Percentiles rank a stretch among this genome's conserved stretches.
phyloP scores from a whole-genome alignment of 805 yeast species.

The Saccharomyces paradoxus region DNA sequence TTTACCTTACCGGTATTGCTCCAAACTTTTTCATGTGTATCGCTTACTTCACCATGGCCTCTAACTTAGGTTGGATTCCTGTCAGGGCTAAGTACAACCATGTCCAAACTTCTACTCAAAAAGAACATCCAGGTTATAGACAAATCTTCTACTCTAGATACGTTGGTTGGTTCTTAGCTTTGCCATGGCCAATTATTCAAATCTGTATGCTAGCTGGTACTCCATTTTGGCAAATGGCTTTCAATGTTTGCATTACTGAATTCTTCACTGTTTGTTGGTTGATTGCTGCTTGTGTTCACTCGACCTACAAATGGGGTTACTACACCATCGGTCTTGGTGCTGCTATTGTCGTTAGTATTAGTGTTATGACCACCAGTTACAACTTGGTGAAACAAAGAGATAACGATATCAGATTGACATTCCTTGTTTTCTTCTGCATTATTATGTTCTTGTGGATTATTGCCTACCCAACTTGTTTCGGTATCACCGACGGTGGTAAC shows the following conservation, averaged over 20 bases:
- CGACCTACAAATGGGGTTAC: slow-evolving; percentile 47
- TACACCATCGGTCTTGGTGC: slow-evolving; percentile 34
- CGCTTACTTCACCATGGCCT: slow-evolving; percentile 50
- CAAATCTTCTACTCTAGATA: slow-evolving; percentile 51
- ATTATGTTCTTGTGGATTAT: slow-evolving; percentile 37
- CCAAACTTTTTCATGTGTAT: slow-evolving; percentile 39
- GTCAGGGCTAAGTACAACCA: slow-evolving; percentile 44
- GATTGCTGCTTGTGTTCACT: slow-evolving; percentile 36
- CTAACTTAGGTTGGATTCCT: slow-evolving; percentile 50
- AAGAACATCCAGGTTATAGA: slow-evolving; percentile 33
- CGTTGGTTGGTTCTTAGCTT: slow-evolving; percentile 50
- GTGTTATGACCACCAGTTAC: slow-evolving; percentile 23
- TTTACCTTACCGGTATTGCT: slow-evolving; percentile 35
- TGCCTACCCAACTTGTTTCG: slow-evolving; percentile 29
- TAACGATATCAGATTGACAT: slow-evolving; percentile 18
- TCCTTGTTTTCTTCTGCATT: slow-evolving; percentile 14
- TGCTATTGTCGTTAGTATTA: slow-evolving; percentile 13
- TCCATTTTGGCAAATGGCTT: slow-evolving; percentile 20
- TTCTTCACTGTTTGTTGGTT: slow-evolving; percentile 38
- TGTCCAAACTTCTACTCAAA: slow-evolving; percentile 29
- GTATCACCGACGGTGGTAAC: slow-evolving; percentile 52
- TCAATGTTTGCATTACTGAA: slow-evolving; percentile 32
- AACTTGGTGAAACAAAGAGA: slow-evolving; percentile 17
- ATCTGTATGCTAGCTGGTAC: slow-evolving; percentile 22
- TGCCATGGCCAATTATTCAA: slow-evolving; percentile 38